Evolutionary conservation across 495 filamentous ascomycete species (phyloP).

Genomic region (Pseudoneurospora amorphoporcata): DNA sequence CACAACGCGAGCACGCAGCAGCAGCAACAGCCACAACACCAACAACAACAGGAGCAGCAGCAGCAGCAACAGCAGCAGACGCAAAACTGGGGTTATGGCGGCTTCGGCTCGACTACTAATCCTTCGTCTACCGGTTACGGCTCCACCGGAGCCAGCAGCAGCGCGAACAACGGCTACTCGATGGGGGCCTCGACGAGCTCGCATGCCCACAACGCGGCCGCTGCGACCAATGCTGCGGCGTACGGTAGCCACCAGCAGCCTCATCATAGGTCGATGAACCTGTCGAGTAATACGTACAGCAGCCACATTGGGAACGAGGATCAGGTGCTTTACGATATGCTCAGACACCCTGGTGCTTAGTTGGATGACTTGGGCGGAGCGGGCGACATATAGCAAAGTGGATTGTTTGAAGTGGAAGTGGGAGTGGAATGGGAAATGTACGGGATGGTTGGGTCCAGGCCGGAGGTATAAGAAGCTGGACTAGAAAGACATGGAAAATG

Average conservation of each 20-base stretch:
- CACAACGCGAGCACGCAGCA: conserved; percentile 9
- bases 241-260: conserved; percentile 6
- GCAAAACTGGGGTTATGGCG: conserved; percentile 3
- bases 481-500: neutral
- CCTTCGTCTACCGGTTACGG: conserved; percentile 8
- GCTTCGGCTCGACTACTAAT: conserved; percentile 5
- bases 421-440: neutral
- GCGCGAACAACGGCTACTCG: conserved; percentile 8
- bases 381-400: neutral
- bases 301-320: conserved; percentile 17
- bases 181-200: neutral
- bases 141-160: conserved; percentile 2
- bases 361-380: neutral
- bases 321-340: conserved; percentile 16
- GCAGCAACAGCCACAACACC: conserved; percentile 1
- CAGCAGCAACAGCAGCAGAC: neutral
- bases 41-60: conserved; percentile 1
- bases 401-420: neutral
- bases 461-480: neutral
- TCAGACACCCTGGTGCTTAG: conserved; percentile 4
- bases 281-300: conserved; percentile 21
- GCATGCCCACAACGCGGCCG: conserved; percentile 4
- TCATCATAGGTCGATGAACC: conserved; percentile 21
- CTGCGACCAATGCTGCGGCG: neutral
- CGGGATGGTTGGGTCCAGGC: neutral